These are phyloP conservation scores for Spergularia marina DNA, from an alignment of 148 eudicot species.

Conservation along the genomic window DNA sequence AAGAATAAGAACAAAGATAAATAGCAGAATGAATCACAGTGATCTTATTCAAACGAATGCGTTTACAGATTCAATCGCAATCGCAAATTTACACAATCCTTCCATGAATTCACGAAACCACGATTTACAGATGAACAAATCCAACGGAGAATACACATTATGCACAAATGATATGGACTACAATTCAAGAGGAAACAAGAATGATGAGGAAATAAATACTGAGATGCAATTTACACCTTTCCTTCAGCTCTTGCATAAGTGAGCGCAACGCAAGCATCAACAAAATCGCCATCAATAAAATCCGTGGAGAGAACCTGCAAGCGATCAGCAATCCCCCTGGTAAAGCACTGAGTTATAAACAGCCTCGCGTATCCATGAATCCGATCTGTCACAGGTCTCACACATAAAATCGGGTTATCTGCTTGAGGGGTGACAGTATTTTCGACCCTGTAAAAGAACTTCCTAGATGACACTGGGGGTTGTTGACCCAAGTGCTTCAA, in stretches of 20 bases:
- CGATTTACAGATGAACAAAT: constrained; percentile 20
- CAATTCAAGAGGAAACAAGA: neutral
- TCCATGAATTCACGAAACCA: constrained; percentile 11
- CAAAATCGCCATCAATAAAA: constrained; percentile 85
- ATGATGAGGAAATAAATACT: neutral
- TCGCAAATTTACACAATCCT: neutral
- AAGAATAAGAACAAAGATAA: neutral
- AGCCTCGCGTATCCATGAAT: constrained; percentile 71
- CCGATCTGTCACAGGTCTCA: constrained; percentile 73
- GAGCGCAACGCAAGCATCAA: constrained; percentile 80
- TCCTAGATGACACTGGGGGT: constrained; percentile 48
- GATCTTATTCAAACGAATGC: neutral
- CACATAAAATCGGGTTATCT: constrained; percentile 81
- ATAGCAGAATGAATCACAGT: neutral
- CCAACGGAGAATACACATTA: constrained; percentile 6
- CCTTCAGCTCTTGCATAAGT: constrained; percentile 75
- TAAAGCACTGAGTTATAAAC: constrained; percentile 64
- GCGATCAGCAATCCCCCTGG: constrained; percentile 49
- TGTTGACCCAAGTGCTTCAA: constrained; percentile 69
- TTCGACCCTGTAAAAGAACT: constrained; percentile 80
- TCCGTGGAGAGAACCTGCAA: constrained; percentile 83
- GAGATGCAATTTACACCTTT: constrained; percentile 23
- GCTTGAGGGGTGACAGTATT: constrained; percentile 92
- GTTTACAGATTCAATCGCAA: neutral
- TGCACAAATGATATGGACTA: constrained; percentile 5